Evolutionary conservation across 1,284 basidiomycete genomes (phyloP), one percentile per base, ranked within the genome.

Genomic region (Ceratorhiza oryzae-sativae): DNA sequence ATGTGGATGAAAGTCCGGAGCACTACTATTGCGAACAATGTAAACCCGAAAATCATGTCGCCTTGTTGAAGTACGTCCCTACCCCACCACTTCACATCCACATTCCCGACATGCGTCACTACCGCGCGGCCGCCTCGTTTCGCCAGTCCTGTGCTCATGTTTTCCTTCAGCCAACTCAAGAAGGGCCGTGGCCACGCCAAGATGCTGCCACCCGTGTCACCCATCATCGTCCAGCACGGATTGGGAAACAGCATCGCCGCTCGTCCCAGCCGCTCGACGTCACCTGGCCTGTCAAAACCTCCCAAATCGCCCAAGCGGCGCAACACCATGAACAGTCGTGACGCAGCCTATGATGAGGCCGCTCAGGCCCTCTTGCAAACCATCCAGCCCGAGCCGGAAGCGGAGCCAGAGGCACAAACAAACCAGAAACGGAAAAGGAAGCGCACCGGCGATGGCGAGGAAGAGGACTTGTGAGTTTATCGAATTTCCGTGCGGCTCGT

Each of bases 311-410:
- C 88, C 41, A 97, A 95, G 82, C 88, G 94, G 73, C 86, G 96
- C 73, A 95, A 93, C 77, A 98, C 97, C 71, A 97, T 99, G 95
- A 99, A 98, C 80, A 96, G 93, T 78, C 86, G 96, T 72, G 96
- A 97, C 78, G 93, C 95, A 6, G 93, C 92, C 2, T 97, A 97
- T 79, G 95, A 97, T 78, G 93, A 96, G 79, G 92, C 90, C 74
- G 91, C 90, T 74, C 63, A 67, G 34, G 82, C 86, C 55, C 82
- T 49, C 6, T 45, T 48, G 27, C 27, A 59, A 13, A 76, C 78
- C 1, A 77, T 76, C 34, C 75, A 77, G 32, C 76, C 78, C n/a
- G 76, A 76, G 32, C 77, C 77, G 27, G 76, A 76, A 58, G 79
- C 78, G 18, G 75, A 77, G 34, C 76, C 76, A 76, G 77, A 77